Evolutionary conservation across 805 yeast genomes (phyloP), one percentile per base, ranked within the genome.

Genomic region (Saccharomyces jurei): DNA sequence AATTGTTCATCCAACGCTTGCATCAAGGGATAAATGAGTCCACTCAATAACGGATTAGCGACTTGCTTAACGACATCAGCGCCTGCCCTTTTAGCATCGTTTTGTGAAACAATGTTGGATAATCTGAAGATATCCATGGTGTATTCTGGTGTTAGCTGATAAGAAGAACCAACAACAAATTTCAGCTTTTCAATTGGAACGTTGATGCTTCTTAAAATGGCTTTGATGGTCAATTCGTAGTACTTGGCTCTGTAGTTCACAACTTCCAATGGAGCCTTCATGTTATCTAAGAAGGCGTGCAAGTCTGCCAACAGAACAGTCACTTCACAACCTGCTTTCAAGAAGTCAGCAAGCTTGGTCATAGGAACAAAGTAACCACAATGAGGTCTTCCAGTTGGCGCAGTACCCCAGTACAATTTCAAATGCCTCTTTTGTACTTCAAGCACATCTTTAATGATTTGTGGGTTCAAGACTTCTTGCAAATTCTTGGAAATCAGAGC

Each of bases 61-160:
- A 91, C 97, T 76, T 94, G 99, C 71, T 94, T 94, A 58, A 94
- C 99, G 54, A 94, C 99, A 73, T 94, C 99, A 10, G 99, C 98
- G 71, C 99, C 99, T 1, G 99, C 99, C 72, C 99, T 84, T 76
- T 89, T 89, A 56, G 98, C 97, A 69, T 91, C 98, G 69, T 92
- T 91, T 74, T 89, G 97, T 26, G 96, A 84, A 29, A 89, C 96
- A 49, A 76, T 70, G 71, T 92, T 94, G 49, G 95, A 80, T 67
- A 94, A 71, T 71, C 83, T 84, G 81, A 91, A 94, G 46, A 94
- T 73, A 67, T 94, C 99, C 83, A 94, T 69, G 8, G 96, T 87
- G 75, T 88, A 94, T 41, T 87, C 83, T 6, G 84, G 78, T 26
- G 79, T 71, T 54, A 84, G 75, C 74, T 94, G 98, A 77, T 90